phyloP scores from a whole-genome alignment of 2,329 filamentous ascomycete genomes.

The Fusarium tanahbumbuense region DNA sequence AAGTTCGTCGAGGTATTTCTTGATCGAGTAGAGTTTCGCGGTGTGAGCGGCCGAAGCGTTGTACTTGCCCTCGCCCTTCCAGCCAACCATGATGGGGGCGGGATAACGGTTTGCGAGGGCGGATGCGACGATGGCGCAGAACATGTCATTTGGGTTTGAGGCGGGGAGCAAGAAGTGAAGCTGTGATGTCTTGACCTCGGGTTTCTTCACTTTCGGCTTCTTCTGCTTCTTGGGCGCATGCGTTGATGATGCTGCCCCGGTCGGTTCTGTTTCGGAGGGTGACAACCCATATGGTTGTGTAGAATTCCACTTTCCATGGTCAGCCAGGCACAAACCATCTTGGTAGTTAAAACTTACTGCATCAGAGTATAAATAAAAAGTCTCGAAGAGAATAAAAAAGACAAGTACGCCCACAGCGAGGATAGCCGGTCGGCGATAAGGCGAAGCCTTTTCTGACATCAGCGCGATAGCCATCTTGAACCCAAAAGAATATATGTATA shows the following conservation, averaged over 20 bases:
- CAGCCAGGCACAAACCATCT: background rate
- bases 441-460: conserved; percentile 18
- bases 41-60: conserved; percentile 29
- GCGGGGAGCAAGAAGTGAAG: conserved; percentile 56
- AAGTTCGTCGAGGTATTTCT: conserved; percentile 56
- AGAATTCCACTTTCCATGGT: conserved; percentile 23
- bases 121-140: conserved; percentile 56
- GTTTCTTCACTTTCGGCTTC: background rate
- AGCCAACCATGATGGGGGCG: conserved; percentile 54
- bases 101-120: conserved; percentile 54
- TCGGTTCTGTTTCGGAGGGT: conserved; percentile 13
- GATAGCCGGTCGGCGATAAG: conserved; percentile 16
- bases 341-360: conserved; percentile 10
- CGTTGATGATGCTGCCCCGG: conserved; percentile 15
- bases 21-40: conserved; percentile 46
- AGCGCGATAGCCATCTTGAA: conserved; percentile 8
- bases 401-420: conserved; percentile 12
- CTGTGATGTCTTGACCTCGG: conserved; percentile 43
- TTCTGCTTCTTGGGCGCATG: conserved; percentile 11
- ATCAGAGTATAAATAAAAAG: conserved; percentile 22
- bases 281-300: conserved; percentile 12
- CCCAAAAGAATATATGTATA: background rate
- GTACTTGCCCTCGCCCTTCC: conserved; percentile 49
- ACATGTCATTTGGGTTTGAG: conserved; percentile 50
- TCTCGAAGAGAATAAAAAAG: conserved; percentile 26